phyloP scores from a whole-genome alignment of 768 basidiomycete species.

The Roridomyces roridus region DNA sequence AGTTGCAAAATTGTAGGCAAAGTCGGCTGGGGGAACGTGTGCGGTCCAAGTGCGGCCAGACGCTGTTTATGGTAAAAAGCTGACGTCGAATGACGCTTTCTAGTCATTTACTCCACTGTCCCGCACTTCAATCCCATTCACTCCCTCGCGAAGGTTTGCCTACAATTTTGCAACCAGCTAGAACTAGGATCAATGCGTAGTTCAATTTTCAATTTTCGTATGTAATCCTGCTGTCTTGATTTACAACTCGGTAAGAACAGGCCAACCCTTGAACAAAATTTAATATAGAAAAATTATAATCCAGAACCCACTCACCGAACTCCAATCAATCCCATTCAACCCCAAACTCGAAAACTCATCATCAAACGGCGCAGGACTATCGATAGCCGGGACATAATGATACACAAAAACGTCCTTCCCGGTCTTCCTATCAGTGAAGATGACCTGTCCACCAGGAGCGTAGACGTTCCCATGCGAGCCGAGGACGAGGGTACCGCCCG shows the following conservation, averaged over 20 bases:
- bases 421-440: conserved; percentile 14
- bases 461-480: conserved; percentile 22
- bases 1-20: too few relatives aligned
- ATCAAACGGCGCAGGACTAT: conserved; percentile 15
- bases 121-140: too few relatives aligned
- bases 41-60: too few relatives aligned
- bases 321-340: conserved; percentile 22
- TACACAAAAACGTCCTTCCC: conserved; percentile 19
- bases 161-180: too few relatives aligned
- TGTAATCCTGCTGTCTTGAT: too few relatives aligned
- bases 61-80: too few relatives aligned
- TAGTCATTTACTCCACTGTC: too few relatives aligned
- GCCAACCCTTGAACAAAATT: not conserved
- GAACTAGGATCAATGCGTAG: too few relatives aligned
- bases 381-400: conserved; percentile 18
- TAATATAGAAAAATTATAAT: not conserved
- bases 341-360: conserved; percentile 21
- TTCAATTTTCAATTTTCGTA: too few relatives aligned
- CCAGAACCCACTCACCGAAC: conserved; percentile 3
- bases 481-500: conserved; percentile 16
- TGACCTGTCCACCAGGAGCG: conserved; percentile 19
- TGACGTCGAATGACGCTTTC: too few relatives aligned
- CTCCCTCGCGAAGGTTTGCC: too few relatives aligned
- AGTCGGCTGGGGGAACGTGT: too few relatives aligned
- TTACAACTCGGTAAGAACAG: not conserved